A percentile compares a stretch with the other conserved stretches of the same genome.
Conservation (phyloP, 106 monocot species). For the Alisma plantagoaquatica region DNA sequence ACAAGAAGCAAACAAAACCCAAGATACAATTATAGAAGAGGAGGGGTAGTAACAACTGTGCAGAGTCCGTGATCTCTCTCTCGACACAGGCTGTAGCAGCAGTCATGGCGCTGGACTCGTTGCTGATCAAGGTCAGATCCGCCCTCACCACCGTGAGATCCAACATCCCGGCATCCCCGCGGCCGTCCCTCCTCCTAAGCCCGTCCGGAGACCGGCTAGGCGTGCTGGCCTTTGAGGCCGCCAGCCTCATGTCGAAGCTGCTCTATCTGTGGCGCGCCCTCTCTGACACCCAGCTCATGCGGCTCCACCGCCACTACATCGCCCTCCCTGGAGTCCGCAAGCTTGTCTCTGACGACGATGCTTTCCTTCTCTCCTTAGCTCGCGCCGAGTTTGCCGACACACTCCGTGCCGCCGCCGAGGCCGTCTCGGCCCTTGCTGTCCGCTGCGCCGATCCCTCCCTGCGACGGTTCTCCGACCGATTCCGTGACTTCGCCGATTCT, state of each 20-base stretch:
- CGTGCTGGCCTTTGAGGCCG: conserved; percentile 45
- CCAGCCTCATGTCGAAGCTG: conserved; percentile 34
- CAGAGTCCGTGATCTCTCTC: no score
- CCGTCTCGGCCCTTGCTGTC: conserved; percentile 26
- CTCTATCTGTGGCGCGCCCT: conserved; percentile 40
- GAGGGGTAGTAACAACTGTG: no score
- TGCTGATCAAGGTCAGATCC: background rate
- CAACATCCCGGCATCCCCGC: no score
- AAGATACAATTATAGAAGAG: no score
- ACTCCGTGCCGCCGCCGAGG: conserved; percentile 13
- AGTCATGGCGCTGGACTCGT: background rate
- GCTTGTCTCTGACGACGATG: conserved; percentile 48
- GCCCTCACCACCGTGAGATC: background rate
- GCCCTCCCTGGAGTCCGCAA: conserved; percentile 31
- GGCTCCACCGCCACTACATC: conserved; percentile 23
- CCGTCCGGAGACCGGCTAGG: conserved; percentile 12
- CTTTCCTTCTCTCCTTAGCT: conserved; percentile 29
- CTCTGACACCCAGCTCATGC: conserved; percentile 13
- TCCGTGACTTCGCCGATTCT: conserved; percentile 19
- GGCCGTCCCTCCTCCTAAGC: background rate
- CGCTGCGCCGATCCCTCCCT: conserved; percentile 34
- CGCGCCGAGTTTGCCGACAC: conserved; percentile 32
- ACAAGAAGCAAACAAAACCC: no score
- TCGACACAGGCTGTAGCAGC: background rate
- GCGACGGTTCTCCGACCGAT: conserved; percentile 19